Conservation (phyloP, 768 basidiomycete species). For the Tylopilus felleus region DNA sequence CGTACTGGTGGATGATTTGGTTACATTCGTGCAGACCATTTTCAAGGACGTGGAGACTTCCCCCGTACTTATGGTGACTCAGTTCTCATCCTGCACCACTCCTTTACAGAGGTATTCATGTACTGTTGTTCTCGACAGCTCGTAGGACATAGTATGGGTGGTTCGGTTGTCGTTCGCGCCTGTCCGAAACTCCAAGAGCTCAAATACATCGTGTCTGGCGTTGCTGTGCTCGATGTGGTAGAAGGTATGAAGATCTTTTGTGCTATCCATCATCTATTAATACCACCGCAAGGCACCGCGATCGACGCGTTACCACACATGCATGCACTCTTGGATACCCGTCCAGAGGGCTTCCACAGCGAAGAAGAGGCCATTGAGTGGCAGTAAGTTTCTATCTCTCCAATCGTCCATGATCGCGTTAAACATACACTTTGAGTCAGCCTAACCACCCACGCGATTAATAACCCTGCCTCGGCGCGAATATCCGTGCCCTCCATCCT, state of each 20-base stretch:
- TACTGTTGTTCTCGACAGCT: slow-evolving; percentile 43
- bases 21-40: slow-evolving; percentile 61
- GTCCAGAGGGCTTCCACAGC: slow-evolving; percentile 82
- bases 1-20: slow-evolving; percentile 69
- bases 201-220: slow-evolving; percentile 71
- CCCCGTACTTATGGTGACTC: slow-evolving; percentile 68
- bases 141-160: slow-evolving; percentile 96
- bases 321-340: slow-evolving; percentile 79
- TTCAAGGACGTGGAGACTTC: slow-evolving; percentile 62
- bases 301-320: slow-evolving; percentile 92
- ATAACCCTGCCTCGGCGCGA: slow-evolving; percentile 77
- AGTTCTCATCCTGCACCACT: not conserved
- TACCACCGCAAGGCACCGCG: slow-evolving; percentile 63
- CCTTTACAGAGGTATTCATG: not conserved
- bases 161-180: slow-evolving; percentile 76
- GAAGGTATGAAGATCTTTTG: slow-evolving; percentile 54
- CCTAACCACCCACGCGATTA: slow-evolving; percentile 75
- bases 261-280: not conserved
- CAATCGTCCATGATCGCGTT: not conserved
- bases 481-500: slow-evolving; percentile 86
- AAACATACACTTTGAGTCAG: slow-evolving; percentile 37
- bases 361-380: slow-evolving; percentile 87
- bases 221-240: slow-evolving; percentile 83
- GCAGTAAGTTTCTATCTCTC: slow-evolving; percentile 67
- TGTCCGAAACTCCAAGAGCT: slow-evolving; percentile 62